Evolutionary conservation across 176 grass and related monocot species (phyloP).

Genomic region (Miscanthus lutarioriparius): DNA sequence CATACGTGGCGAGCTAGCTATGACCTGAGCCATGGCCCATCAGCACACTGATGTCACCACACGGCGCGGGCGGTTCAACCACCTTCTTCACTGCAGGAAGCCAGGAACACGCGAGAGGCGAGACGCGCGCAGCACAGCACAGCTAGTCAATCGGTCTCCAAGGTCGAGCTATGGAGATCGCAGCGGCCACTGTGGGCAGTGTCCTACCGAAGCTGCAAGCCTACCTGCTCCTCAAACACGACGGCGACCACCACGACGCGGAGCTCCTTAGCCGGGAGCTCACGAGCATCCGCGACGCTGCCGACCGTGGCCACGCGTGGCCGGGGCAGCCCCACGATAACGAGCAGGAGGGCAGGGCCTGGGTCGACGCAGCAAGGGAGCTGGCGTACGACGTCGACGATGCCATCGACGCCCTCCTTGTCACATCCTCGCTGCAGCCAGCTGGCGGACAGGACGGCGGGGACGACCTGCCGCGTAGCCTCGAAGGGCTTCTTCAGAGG

Average conservation of each 20-base stretch:
- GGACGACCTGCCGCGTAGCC: not conserved
- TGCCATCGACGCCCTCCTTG: constrained; percentile 7
- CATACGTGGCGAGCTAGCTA: too few species aligned
- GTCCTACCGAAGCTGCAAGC: not conserved
- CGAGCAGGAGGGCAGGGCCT: not conserved
- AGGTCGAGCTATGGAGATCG: not conserved
- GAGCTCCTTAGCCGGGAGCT: not conserved
- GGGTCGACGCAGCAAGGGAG: not conserved
- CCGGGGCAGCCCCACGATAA: not conserved
- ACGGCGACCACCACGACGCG: not conserved
- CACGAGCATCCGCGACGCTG: not conserved
- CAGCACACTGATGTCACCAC: too few species aligned
- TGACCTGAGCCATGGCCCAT: too few species aligned
- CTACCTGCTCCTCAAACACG: not conserved
- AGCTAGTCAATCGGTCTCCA: too few species aligned
- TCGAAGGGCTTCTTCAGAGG: not conserved
- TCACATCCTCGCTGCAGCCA: not conserved
- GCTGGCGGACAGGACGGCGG: not conserved
- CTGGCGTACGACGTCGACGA: not conserved
- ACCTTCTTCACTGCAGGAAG: not conserved
- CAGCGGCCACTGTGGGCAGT: not conserved
- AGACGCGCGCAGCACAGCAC: not conserved
- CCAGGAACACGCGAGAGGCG: not conserved
- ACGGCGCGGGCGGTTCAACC: too few species aligned
- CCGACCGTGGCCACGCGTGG: not conserved